Evolutionary conservation across 169 alveolate genomes (phyloP).

Genomic region (Eimeria maxima): DNA sequence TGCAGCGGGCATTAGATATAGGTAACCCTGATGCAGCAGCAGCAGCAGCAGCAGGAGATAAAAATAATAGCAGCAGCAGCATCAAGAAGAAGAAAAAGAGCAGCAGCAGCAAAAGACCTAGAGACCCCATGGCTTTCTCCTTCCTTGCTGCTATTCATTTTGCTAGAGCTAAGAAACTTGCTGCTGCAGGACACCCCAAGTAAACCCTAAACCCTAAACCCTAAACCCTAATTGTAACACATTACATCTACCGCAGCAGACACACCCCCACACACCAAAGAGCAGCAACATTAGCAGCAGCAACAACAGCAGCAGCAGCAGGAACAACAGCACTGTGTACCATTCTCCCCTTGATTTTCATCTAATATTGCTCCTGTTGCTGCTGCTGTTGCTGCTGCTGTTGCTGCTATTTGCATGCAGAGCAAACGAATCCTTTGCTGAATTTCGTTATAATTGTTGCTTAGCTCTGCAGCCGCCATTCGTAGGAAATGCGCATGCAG

Average conservation of each 20-base stretch:
- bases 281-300: not conserved
- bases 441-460: constrained; percentile 31
- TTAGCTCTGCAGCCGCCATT: constrained; percentile 37
- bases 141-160: constrained; percentile 27
- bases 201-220: constrained; percentile 35
- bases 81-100: constrained; percentile 20
- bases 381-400: constrained; percentile 7
- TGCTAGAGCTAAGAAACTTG: not conserved
- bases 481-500: constrained; percentile 33
- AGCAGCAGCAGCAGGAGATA: no score
- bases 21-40: not conserved
- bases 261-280: no score
- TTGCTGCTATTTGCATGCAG: not conserved
- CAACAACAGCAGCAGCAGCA: not conserved
- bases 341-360: no score
- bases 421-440: constrained; percentile 11
- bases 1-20: constrained; percentile 6
- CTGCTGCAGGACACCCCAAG: constrained; percentile 48
- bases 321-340: not conserved
- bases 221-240: not conserved
- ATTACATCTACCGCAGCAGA: not conserved
- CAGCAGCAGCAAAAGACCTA: constrained; percentile 6
- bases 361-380: not conserved
- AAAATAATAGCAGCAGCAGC: constrained; percentile 1
- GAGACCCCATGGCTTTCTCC: constrained; percentile 20